Conservation (phyloP, 108 stramenopile genomes). For the Schizochytrium sp. region DNA sequence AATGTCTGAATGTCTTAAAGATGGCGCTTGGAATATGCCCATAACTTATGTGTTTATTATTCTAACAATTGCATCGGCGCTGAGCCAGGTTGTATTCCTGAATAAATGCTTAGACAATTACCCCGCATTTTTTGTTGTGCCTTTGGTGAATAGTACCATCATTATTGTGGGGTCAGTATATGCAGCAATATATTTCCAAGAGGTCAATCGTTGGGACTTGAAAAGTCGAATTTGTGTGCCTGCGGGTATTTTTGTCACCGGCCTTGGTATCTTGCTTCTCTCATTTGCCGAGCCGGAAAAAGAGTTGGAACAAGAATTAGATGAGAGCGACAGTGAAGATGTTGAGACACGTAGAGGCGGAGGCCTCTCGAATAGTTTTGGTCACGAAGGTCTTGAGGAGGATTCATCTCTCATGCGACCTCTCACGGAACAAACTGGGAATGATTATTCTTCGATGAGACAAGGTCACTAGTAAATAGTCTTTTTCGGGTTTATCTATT, state of each 20-base stretch:
- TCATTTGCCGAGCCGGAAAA: background rate
- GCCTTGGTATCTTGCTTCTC: conserved; percentile 24
- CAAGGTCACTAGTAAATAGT: no score
- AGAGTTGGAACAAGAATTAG: background rate
- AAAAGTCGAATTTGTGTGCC: conserved; percentile 19
- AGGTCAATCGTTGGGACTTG: conserved; percentile 1
- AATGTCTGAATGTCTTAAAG: conserved; percentile 26
- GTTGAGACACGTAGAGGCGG: background rate
- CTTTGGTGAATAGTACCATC: conserved; percentile 34
- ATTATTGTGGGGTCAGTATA: conserved; percentile 50
- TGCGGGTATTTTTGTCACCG: conserved; percentile 25
- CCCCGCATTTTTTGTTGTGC: conserved; percentile 53
- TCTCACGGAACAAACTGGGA: no score
- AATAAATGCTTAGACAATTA: conserved; percentile 52
- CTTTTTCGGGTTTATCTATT: no score
- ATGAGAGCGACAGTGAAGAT: background rate
- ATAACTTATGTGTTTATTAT: background rate
- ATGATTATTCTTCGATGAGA: no score
- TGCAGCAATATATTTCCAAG: conserved; percentile 49
- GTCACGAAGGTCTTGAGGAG: no score
- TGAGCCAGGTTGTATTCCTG: background rate
- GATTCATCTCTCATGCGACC: no score
- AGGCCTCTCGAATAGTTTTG: no score
- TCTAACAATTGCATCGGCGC: background rate
- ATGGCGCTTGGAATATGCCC: background rate